A percentile compares a stretch with the other conserved stretches of the same genome.
These are phyloP conservation scores for Metschnikowia corniflorae DNA, from an alignment of 805 yeast species.

Conservation along the genomic window DNA sequence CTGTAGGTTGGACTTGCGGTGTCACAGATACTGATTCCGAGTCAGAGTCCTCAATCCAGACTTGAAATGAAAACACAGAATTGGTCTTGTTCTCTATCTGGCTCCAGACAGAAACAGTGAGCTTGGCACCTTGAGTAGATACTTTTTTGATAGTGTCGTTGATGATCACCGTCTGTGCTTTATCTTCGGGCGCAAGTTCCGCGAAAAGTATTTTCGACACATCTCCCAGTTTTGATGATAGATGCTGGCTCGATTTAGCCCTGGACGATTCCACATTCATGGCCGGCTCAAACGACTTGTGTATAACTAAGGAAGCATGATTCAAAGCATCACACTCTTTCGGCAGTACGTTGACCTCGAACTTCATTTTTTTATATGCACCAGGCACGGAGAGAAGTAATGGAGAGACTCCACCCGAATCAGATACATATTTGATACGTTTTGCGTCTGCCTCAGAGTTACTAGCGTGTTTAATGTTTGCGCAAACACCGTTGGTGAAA, in stretches of 20 bases:
- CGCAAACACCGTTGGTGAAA: conserved; percentile 22
- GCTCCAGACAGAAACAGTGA: conserved; percentile 15
- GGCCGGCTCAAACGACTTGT: conserved; percentile 21
- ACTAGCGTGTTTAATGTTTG: conserved; percentile 13
- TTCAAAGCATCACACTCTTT: conserved; percentile 9
- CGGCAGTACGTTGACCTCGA: conserved; percentile 27
- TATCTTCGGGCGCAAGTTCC: conserved; percentile 25
- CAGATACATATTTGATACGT: conserved; percentile 27
- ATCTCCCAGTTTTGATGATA: conserved; percentile 16
- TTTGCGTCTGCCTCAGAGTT: background rate
- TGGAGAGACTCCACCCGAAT: conserved; percentile 22
- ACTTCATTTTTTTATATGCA: conserved; percentile 20
- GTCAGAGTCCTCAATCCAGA: conserved; percentile 4
- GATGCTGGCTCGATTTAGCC: conserved; percentile 8
- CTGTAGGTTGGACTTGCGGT: background rate
- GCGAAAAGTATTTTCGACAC: conserved; percentile 29
- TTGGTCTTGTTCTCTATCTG: conserved; percentile 2
- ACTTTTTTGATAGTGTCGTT: conserved; percentile 12
- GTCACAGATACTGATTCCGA: background rate
- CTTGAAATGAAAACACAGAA: conserved; percentile 5
- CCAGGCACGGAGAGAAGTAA: conserved; percentile 29
- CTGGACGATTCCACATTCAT: conserved; percentile 2
- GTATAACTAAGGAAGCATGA: conserved; percentile 27
- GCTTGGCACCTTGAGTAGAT: conserved; percentile 1
- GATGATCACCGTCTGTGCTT: conserved; percentile 13